Base-by-base conservation (phyloP, 2,329 filamentous ascomycete species). In the Colletotrichum destructivum region DNA sequence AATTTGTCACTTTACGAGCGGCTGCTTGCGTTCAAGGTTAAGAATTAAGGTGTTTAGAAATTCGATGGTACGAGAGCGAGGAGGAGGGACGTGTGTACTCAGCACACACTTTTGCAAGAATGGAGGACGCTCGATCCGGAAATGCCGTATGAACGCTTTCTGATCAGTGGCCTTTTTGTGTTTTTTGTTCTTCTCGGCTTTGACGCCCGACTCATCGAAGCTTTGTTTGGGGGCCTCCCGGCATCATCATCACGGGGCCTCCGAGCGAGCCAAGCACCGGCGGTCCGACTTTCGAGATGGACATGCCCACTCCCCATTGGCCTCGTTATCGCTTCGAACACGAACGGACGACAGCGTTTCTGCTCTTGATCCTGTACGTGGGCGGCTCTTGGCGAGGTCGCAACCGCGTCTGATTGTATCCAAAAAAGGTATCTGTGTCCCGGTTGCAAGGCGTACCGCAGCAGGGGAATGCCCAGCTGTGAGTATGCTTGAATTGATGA, bases 401-500 rank as follows among this genome's bases (percentile, higher is more conserved):
- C 68, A 67, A n/a, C 40, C 4, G 1, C 47, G 56, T 71, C 60
- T 59, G 63, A n/a, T 2, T 13, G 16, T 31, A 44, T 61, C 38
- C 47, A n/a, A 51, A 49, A 13, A 16, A 4, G 26, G 26, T 1
- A 4, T 26, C 26, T 26, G 26, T 26, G 60, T 12, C 31, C 44
- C 46, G 35, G 52, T 35, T 44, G 38, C 51, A 62, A 31, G 46
- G 54, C 35, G 51, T 46, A 51, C 23, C 42, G 18, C 2, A 40
- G 40, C 63, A 67, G 40, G 68, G 68, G 3, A 16, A 3, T 61
- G 56, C 68, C 68, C 51, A 47, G 56, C 7, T 46, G 8, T 4
- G 49, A n/a, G 56, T 71, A 68, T 71, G 68, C 68, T 71, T 71
- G 68, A 67, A 67, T 56, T 71, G 31, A 31, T 62, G 64, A 51